Evolutionary conservation across 2,329 filamentous ascomycete genomes (phyloP), one percentile per base, ranked within the genome.

Genomic region (Sordariomycetes sp.): DNA sequence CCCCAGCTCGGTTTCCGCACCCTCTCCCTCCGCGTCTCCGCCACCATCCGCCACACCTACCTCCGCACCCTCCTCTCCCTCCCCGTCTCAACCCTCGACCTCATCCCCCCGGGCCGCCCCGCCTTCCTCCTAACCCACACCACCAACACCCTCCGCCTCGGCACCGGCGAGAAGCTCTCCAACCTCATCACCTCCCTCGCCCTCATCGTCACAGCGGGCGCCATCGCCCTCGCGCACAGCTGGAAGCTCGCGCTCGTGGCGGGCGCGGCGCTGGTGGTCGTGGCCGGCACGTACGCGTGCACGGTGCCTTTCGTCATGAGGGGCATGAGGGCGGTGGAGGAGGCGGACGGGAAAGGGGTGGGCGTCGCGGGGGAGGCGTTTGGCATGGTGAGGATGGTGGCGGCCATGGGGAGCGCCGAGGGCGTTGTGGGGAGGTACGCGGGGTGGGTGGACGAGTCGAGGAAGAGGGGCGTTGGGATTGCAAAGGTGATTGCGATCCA

Each of bases 171-270:
- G 61, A 76, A 77, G 57, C 67, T 82, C 5, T 71, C 71, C 1
- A 67, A 67, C 2, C 66, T 79, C 1, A 68, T 78, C 34, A 71
- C 76, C 55, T 72, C 69, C 1, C 55, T 73, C 2, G 66, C 75
- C 2, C 64, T 76, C 1, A 64, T 78, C 5, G 62, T 76, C 6
- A 66, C 77, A 0, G 76, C 77, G 58, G 71, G 79, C n/a, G 69
- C 73, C 12, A 74, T 82, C 53, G 75, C 79, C 0, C 81, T 82
- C 61, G 65, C 70, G 18, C 79, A 78, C 60, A 77, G 74, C 34
- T 79, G 78, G 75, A 68, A 76, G 16, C 66, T 82, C n/a, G 79
- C 76, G 0, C 69, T 81, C 0, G 77, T 79, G 2, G 72, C 76
- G 0, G 78, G 74, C 43, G 71, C 76, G 0, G 69, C 73, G 0